Base-by-base conservation (phyloP, 768 basidiomycete species). In the Podaxis sp. region DNA sequence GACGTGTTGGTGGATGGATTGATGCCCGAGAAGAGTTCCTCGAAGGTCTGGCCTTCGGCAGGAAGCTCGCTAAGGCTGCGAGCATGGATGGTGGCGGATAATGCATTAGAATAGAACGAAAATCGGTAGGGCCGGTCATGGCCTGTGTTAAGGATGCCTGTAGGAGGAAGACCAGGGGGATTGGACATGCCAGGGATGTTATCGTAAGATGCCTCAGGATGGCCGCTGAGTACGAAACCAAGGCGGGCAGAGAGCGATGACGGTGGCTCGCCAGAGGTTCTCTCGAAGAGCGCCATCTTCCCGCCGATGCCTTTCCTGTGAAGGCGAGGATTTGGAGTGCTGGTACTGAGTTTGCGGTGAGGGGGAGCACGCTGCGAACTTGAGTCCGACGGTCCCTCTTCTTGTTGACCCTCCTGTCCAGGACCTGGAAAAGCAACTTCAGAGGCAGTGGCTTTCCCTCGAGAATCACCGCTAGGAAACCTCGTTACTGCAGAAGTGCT, bases 91-190 rank as follows among this genome's bases (percentile, higher is more conserved):
- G 97, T 98, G 0, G 95, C 90, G 2, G 89, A 87, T 54, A 97
- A 79, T 3, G 90, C 84, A 69, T 97, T 99, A 17, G 94, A 98
- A 76, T 99, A 99, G 78, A 99, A 99, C 0, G 97, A 98, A 77
- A 99, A 99, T 51, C 97, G 86, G 71, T 98, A 99, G 8, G 96
- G 96, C 69, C 95, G 82, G 69, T 95, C 94, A 66, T 95, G 89
- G 0, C 83, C 86, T 3, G 81, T 79, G 56, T 80, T 76, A 24
- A 81, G 74, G 55, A 82, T 78, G 6, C 77, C 78, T 6, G 54
- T 55, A 66, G 75, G 22, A 66, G 54, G 33, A 40, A 69, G 66
- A 15, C 65, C 67, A 42, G 71, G 58, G 8, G 67, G 60, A 17
- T 55, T 54, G 1, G 71, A 68, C 26, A 66, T 65, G 49, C 69